Conservation (phyloP, 352 stramenopile genomes). For the Pythium myriotylum region DNA sequence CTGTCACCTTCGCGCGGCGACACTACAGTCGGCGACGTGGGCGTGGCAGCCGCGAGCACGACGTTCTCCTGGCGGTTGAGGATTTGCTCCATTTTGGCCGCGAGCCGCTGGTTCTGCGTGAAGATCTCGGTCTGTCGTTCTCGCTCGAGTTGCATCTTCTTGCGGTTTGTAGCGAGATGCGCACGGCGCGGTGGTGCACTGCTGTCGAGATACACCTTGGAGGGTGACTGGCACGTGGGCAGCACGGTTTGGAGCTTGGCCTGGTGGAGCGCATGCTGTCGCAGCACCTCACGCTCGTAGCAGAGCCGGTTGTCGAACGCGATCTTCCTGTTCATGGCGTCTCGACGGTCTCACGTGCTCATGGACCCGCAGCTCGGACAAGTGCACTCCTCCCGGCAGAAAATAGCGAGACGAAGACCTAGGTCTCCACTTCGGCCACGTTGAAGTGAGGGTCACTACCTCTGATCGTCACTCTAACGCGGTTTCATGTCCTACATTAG, state of each 20-base stretch:
- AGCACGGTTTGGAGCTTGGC: conserved; percentile 65
- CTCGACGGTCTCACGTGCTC: no score
- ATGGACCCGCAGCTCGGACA: no score
- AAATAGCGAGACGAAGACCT: no score
- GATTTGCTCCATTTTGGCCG: conserved; percentile 76
- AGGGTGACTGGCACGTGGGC: conserved; percentile 61
- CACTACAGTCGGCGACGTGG: not conserved
- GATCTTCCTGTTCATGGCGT: conserved; percentile 72
- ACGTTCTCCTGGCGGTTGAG: conserved; percentile 62
- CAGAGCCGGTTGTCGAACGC: conserved; percentile 82
- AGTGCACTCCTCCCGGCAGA: no score
- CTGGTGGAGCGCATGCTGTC: conserved; percentile 64
- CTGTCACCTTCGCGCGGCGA: not conserved
- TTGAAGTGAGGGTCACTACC: no score
- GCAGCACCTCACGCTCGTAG: conserved; percentile 75
- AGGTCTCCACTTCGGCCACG: no score
- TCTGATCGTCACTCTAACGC: no score
- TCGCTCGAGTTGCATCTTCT: conserved; percentile 60
- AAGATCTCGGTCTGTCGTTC: conserved; percentile 69
- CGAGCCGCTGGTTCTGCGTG: conserved; percentile 69
- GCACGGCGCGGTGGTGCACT: conserved; percentile 42
- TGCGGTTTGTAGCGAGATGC: conserved; percentile 59
- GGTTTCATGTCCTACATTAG: no score
- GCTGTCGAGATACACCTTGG: conserved; percentile 64
- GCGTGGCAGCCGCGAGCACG: conserved; percentile 44